phyloP scores from a whole-genome alignment of 768 basidiomycete species.

The Galerina marginata region DNA sequence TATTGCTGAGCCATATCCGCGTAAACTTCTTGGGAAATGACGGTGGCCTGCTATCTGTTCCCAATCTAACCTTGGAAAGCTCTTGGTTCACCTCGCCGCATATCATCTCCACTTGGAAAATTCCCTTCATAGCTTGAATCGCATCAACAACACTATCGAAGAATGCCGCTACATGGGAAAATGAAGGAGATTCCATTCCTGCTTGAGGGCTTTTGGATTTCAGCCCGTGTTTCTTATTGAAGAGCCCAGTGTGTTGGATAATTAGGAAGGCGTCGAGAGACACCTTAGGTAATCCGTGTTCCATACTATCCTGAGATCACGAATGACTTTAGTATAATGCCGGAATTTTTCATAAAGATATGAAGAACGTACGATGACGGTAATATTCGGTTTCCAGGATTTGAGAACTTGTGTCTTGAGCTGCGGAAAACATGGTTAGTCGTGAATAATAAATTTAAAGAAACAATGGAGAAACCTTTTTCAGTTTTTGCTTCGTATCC shows the following conservation, averaged over 20 bases:
- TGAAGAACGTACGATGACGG: background rate
- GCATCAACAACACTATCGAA: conserved; percentile 32
- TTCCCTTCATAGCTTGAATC: conserved; percentile 25
- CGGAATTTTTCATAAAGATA: too few relatives aligned
- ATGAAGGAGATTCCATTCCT: conserved; percentile 26
- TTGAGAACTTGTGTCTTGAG: background rate
- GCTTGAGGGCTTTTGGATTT: background rate
- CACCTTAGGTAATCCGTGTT: background rate
- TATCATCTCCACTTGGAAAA: conserved; percentile 34
- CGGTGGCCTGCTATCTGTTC: conserved; percentile 29
- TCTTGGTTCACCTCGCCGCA: conserved; percentile 35
- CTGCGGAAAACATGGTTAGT: background rate
- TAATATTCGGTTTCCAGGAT: background rate
- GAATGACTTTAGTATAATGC: too few relatives aligned
- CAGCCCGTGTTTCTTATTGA: background rate
- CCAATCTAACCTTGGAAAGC: conserved; percentile 32
- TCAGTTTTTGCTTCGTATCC: background rate
- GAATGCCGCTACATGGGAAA: conserved; percentile 28
- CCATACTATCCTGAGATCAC: background rate
- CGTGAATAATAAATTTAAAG: background rate
- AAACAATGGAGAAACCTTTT: background rate
- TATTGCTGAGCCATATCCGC: conserved; percentile 40
- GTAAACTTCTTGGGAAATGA: conserved; percentile 36
- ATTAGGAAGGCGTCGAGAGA: background rate
- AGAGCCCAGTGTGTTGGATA: background rate